A percentile compares a stretch with the other conserved stretches of the same genome.
These are phyloP conservation scores for Grigorovia jiainica DNA, from an alignment of 805 yeast genomes.

Conservation along the genomic window DNA sequence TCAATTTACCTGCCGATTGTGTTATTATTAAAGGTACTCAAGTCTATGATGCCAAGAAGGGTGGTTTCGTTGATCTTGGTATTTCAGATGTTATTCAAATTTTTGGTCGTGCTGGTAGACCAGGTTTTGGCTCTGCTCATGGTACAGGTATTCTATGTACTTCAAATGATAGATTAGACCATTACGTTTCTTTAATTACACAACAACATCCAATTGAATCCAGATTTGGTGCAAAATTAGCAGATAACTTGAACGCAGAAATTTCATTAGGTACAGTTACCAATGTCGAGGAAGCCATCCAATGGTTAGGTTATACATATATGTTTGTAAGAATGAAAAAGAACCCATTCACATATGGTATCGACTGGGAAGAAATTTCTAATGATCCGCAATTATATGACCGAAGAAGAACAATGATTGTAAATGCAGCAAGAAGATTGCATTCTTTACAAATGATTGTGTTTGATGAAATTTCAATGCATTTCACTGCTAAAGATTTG, in stretches of 20 bases:
- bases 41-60: conserved; percentile 86
- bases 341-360: conserved; percentile 87
- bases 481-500: conserved; percentile 74
- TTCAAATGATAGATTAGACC: conserved; percentile 69
- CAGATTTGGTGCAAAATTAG: conserved; percentile 60
- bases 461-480: conserved; percentile 74
- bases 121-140: conserved; percentile 74
- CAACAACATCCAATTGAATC: conserved; percentile 98
- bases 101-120: conserved; percentile 99
- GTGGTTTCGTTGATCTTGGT: conserved; percentile 90
- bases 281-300: conserved; percentile 85
- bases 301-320: conserved; percentile 97
- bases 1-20: conserved; percentile 94
- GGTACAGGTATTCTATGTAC: conserved; percentile 94
- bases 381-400: conserved; percentile 75
- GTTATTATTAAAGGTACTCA: conserved; percentile 96
- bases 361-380: conserved; percentile 75
- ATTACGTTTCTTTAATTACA: conserved; percentile 76
- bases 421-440: conserved; percentile 72
- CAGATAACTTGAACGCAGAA: conserved; percentile 93
- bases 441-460: conserved; percentile 88
- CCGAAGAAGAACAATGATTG: conserved; percentile 65
- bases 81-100: conserved; percentile 96
- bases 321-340: conserved; percentile 89
- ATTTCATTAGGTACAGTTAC: conserved; percentile 93